These are phyloP conservation scores for Torrubiellomyces zombiae DNA, from an alignment of 2,329 filamentous ascomycete genomes.

Conservation along the genomic window DNA sequence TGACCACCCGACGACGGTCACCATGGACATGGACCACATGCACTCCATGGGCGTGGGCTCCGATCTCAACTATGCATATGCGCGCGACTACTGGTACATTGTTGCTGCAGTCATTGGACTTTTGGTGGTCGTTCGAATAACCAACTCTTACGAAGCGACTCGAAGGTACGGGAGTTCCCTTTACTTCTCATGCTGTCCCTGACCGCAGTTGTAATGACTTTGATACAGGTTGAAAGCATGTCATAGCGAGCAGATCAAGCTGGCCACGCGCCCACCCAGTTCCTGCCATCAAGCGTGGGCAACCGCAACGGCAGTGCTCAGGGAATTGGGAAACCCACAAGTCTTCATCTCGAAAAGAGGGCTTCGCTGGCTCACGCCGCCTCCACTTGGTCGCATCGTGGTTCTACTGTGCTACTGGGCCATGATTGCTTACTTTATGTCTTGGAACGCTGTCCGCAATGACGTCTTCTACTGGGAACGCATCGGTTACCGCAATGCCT, in stretches of 20 bases:
- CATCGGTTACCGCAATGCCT: conserved; percentile 50
- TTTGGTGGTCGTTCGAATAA: conserved; percentile 20
- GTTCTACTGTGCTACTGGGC: conserved; percentile 40
- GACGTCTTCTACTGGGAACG: conserved; percentile 46
- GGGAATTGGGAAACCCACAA: conserved; percentile 41
- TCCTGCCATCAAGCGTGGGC: conserved; percentile 34
- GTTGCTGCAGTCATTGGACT: conserved; percentile 30
- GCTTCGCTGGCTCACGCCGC: conserved; percentile 40
- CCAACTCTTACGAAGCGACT: conserved; percentile 25
- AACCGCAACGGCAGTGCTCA: conserved; percentile 37
- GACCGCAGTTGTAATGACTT: background rate
- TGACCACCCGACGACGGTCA: conserved; percentile 2
- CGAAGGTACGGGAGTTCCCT: conserved; percentile 21
- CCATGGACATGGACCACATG: conserved; percentile 17
- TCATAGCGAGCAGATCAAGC: conserved; percentile 23
- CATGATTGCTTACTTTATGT: conserved; percentile 41
- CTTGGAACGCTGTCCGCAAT: conserved; percentile 26
- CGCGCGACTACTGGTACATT: conserved; percentile 42
- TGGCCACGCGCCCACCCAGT: conserved; percentile 35
- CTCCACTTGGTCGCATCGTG: conserved; percentile 37
- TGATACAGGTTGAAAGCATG: conserved; percentile 28
- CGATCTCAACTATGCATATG: conserved; percentile 32
- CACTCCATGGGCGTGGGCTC: conserved; percentile 20
- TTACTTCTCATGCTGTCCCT: background rate
- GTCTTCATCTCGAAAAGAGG: conserved; percentile 27